These are phyloP conservation scores for Dioscorea alata DNA, from an alignment of 106 monocot genomes.

Conservation along the genomic window DNA sequence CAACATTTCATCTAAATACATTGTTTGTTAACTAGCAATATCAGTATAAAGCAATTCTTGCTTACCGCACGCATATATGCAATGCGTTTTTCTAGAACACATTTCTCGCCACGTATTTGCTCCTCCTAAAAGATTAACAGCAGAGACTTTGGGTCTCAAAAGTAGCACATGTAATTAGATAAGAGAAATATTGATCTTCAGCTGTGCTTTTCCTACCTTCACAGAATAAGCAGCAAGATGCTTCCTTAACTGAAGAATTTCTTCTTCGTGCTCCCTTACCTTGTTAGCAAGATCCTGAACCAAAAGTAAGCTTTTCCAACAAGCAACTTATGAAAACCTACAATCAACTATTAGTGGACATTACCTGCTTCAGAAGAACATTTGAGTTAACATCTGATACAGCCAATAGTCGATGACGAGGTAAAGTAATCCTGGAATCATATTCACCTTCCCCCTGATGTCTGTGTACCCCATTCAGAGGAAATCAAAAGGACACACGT, in stretches of 20 bases:
- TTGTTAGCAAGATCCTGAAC: constrained; percentile 70
- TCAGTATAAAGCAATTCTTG: constrained; percentile 1
- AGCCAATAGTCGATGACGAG: constrained; percentile 36
- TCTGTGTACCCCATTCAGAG: constrained; percentile 24
- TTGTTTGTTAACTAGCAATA: not conserved
- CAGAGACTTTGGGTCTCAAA: not conserved
- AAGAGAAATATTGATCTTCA: not conserved
- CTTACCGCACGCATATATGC: constrained; percentile 92
- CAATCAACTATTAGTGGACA: not conserved
- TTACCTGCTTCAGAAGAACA: constrained; percentile 70
- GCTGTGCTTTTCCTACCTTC: constrained; percentile 40
- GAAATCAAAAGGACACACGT: not conserved
- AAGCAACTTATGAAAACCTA: constrained; percentile 5
- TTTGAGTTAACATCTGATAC: constrained; percentile 46
- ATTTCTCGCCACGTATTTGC: constrained; percentile 77
- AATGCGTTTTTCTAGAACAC: constrained; percentile 77
- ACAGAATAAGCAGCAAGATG: constrained; percentile 81
- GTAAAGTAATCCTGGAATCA: constrained; percentile 41
- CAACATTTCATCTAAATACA: constrained; percentile 9
- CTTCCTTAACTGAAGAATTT: constrained; percentile 71
- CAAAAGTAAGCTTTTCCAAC: constrained; percentile 2
- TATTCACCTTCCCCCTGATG: constrained; percentile 61
- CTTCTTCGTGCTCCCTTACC: constrained; percentile 77
- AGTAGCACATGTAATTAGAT: not conserved
- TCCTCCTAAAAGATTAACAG: constrained; percentile 50